A percentile compares a stretch with the other conserved stretches of the same genome.
Conservation (phyloP, 768 basidiomycete genomes). For the Tephrocybe sp. region DNA sequence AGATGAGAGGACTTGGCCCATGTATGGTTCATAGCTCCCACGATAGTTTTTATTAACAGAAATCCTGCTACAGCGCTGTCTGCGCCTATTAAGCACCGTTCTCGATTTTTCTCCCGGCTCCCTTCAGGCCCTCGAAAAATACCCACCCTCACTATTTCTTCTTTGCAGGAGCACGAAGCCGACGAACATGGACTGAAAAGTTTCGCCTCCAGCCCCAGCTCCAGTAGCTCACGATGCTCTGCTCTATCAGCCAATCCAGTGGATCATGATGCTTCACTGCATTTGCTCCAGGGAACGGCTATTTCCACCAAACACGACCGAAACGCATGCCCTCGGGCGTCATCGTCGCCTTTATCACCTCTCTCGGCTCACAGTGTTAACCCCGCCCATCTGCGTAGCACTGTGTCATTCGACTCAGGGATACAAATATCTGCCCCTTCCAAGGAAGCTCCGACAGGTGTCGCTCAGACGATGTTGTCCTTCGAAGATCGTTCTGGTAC, state of each 20-base stretch:
- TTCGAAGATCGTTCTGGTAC: slow-evolving; percentile 21
- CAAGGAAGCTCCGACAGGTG: slow-evolving; percentile 21
- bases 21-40: neutral
- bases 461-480: slow-evolving; percentile 28
- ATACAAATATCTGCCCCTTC: no score
- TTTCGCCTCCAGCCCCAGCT: neutral
- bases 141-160: neutral
- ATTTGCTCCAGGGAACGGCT: no score
- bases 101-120: neutral
- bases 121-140: neutral
- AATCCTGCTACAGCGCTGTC: neutral
- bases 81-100: slow-evolving; percentile 6
- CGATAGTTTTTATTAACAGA: neutral
- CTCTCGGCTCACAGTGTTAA: no score
- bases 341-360: no score
- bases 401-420: no score
- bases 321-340: no score
- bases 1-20: slow-evolving; percentile 17
- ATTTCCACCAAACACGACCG: no score
- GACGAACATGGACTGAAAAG: neutral
- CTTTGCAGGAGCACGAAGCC: neutral
- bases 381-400: no score
- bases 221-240: neutral
- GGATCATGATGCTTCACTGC: neutral
- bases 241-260: neutral